Evolutionary conservation across 192 early-diverging fungal species (phyloP).

Genomic region (Coemansia sp.): DNA sequence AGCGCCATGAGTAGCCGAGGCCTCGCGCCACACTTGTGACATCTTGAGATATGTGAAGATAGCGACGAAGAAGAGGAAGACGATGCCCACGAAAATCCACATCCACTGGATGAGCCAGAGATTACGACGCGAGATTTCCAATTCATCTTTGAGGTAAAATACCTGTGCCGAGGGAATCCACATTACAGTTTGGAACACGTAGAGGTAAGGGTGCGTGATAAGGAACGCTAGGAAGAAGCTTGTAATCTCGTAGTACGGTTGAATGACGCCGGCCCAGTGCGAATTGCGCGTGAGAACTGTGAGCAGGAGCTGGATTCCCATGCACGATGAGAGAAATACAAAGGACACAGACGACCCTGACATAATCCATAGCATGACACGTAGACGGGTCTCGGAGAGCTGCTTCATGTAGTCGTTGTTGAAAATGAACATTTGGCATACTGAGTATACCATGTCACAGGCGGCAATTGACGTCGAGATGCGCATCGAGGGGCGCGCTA

Average conservation of each 20-base stretch:
- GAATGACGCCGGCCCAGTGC: conserved; percentile 14
- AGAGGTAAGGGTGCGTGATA: conserved; percentile 46
- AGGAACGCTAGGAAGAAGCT: conserved; percentile 38
- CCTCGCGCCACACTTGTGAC: conserved; percentile 8
- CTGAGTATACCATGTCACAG: conserved; percentile 44
- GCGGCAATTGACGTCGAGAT: conserved; percentile 34
- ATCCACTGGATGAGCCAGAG: conserved; percentile 44
- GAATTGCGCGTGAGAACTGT: conserved; percentile 18
- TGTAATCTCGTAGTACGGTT: conserved; percentile 27
- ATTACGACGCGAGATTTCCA: conserved; percentile 16
- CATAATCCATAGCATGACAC: conserved; percentile 50
- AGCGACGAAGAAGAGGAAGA: conserved; percentile 17
- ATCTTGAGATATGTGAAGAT: conserved; percentile 16
- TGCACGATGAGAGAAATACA: conserved; percentile 29
- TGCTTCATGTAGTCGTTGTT: conserved; percentile 36
- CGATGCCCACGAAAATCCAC: conserved; percentile 28
- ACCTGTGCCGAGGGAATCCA: conserved; percentile 33
- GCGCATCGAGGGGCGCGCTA: conserved; percentile 27
- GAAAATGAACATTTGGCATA: conserved; percentile 37
- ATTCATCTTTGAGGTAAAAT: conserved; percentile 30
- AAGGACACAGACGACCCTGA: conserved; percentile 29
- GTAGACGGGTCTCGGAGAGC: conserved; percentile 27
- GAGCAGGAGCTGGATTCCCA: conserved; percentile 39
- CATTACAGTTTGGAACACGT: conserved; percentile 25
- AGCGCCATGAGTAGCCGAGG: not conserved